phyloP scores from a whole-genome alignment of 495 filamentous ascomycete species.

The Chlorociboria aeruginascens region DNA sequence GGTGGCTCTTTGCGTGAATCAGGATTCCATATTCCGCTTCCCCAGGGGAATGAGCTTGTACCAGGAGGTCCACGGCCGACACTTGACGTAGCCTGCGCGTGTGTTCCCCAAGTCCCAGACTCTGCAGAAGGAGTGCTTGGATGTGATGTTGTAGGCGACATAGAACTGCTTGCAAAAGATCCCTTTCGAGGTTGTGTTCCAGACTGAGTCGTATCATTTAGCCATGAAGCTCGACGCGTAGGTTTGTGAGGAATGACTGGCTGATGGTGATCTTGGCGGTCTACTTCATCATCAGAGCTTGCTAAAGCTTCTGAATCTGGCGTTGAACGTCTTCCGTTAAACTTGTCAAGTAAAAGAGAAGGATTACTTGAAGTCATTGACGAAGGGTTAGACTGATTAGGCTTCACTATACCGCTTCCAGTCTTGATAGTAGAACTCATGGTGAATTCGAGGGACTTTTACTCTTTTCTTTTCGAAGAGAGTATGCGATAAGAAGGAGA shows the following conservation, averaged over 20 bases:
- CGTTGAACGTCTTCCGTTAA: constrained; percentile 65
- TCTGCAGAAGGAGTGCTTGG: constrained; percentile 64
- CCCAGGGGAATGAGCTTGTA: constrained; percentile 56
- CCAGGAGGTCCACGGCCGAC: constrained; percentile 45
- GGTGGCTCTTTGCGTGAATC: constrained; percentile 67
- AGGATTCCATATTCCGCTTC: constrained; percentile 63
- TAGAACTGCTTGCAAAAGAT: constrained; percentile 52
- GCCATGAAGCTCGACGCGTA: constrained; percentile 46
- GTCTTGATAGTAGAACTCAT: constrained; percentile 38
- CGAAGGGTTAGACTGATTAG: constrained; percentile 21
- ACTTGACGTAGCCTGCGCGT: constrained; percentile 31
- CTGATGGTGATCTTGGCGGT: constrained; percentile 36
- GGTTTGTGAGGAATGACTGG: constrained; percentile 34
- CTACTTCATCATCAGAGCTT: constrained; percentile 84
- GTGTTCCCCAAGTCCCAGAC: constrained; percentile 51
- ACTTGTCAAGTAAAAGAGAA: constrained; percentile 53
- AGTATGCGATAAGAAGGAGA: too few relatives aligned
- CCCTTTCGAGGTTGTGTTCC: constrained; percentile 36
- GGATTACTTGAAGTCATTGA: constrained; percentile 18
- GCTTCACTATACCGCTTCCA: constrained; percentile 25
- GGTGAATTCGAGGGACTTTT: constrained; percentile 8
- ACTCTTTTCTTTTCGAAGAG: too few relatives aligned
- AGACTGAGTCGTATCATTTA: constrained; percentile 39
- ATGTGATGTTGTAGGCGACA: constrained; percentile 66
- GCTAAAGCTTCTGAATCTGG: constrained; percentile 88